phyloP scores from a whole-genome alignment of 208 protist species.

The Baffinella frigidus region DNA sequence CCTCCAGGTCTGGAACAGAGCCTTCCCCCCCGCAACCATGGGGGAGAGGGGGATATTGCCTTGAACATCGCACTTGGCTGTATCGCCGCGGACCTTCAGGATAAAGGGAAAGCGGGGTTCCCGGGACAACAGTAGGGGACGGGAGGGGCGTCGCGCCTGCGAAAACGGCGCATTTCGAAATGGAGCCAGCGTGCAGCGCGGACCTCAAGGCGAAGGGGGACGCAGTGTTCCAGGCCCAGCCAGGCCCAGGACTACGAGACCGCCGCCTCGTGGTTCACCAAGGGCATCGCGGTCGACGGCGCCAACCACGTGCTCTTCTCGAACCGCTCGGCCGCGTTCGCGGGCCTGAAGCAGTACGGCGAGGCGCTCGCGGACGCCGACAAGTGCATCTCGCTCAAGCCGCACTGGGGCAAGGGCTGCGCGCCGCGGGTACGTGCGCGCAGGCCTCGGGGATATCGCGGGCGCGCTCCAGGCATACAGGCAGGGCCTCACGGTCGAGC shows the following conservation, averaged over 20 bases:
- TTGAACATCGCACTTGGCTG: too few species aligned
- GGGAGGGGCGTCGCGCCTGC: too few species aligned
- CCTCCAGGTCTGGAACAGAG: too few species aligned
- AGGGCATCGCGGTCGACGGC: slow-evolving; percentile 73
- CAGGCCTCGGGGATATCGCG: slow-evolving; percentile 67
- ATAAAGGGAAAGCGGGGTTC: too few species aligned
- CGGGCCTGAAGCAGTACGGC: slow-evolving; percentile 68
- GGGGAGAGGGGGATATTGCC: too few species aligned
- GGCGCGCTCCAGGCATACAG: slow-evolving; percentile 70
- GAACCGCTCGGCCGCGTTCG: slow-evolving; percentile 76
- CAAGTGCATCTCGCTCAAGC: slow-evolving; percentile 74
- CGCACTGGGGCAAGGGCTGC: slow-evolving; percentile 79
- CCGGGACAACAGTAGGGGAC: too few species aligned
- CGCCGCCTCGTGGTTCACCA: slow-evolving; percentile 75
- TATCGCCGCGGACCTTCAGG: too few species aligned
- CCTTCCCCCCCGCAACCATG: too few species aligned
- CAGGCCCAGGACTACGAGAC: slow-evolving; percentile 67
- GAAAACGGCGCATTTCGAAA: too few species aligned
- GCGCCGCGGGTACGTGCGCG: slow-evolving; percentile 75
- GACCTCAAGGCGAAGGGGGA: slow-evolving; percentile 76
- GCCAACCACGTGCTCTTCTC: slow-evolving; percentile 77
- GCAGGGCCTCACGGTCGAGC: slow-evolving; percentile 64
- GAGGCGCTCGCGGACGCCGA: slow-evolving; percentile 75
- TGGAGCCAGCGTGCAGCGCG: too few species aligned
- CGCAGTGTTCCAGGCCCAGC: slow-evolving; percentile 71